Base-by-base conservation (phyloP, 2,329 filamentous ascomycete species). In the Diaporthe ampelina region DNA sequence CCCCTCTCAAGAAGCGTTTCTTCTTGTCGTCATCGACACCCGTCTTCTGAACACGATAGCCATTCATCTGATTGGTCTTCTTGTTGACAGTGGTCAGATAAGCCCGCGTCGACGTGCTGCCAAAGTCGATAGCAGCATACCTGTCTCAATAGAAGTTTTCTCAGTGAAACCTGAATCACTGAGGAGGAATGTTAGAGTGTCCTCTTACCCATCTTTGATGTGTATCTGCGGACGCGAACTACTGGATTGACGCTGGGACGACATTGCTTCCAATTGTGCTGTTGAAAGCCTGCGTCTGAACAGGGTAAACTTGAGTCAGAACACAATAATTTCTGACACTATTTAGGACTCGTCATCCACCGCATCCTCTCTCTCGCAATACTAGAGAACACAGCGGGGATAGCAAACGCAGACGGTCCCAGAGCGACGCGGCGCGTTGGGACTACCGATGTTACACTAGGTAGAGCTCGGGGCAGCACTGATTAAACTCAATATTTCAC, bases 111-210 rank as follows among this genome's bases (percentile, higher is more conserved):
- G 57, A 61, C n/a, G 57, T 61, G 35, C 57, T 61, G 1, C 57
- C 57, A 19, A 61, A 61, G n/a, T 61, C 57, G 7, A 61, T 61
- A 8, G 57, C 35, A 10, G 57, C 57, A 61, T 24, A 61, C 8
- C 57, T 61, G 21, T 8, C 11, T 7, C 7, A 19, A 17, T 1
- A 43, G 6, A 26, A n/a, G n/a, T 10, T 19, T 24, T 43, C 2
- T 61, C 24, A 43, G 57, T n/a, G 10, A 40, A 6, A 4, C 11
- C 29, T 26, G 21, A 3, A 40, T 2, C 57, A 26, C 21, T 21
- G 9, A 26, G 5, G 10, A 8, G 35, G 11, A 7, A 32, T n/a
- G 19, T 7, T 3, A 15, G 5, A 40, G n/a, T 40, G 13, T 19
- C n/a, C 13, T 40, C 35, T 17, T 59, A 61, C 57, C 57, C 57